These are phyloP conservation scores for Xylaria intraflava DNA, from an alignment of 495 filamentous ascomycete species.

Conservation along the genomic window DNA sequence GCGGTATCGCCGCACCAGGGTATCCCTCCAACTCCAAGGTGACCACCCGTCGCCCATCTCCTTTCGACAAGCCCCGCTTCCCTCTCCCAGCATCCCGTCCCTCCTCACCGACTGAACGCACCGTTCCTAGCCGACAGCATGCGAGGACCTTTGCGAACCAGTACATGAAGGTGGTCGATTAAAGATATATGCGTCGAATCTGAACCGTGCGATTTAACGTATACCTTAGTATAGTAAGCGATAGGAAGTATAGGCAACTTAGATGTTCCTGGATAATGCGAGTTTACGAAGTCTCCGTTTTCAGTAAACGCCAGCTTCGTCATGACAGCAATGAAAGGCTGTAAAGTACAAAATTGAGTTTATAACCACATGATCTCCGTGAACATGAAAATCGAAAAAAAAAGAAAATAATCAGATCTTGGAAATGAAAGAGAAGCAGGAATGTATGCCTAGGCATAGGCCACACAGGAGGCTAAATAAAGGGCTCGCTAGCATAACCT, in stretches of 20 bases:
- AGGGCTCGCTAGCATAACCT: no score
- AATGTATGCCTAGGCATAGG: no score
- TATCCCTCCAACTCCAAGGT: slow-evolving; percentile 13
- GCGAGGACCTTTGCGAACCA: slow-evolving; percentile 18
- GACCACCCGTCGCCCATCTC: slow-evolving; percentile 7
- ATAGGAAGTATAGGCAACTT: neutral
- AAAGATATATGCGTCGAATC: neutral
- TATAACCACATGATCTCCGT: no score
- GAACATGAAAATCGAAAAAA: no score
- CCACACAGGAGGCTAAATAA: no score
- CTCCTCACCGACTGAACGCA: neutral
- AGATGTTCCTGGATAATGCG: no score
- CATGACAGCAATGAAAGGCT: no score
- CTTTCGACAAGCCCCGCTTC: slow-evolving; percentile 21
- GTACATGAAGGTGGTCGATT: slow-evolving; percentile 28
- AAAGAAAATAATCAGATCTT: no score
- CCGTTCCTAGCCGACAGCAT: slow-evolving; percentile 13
- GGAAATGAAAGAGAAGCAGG: no score
- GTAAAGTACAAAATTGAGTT: no score
- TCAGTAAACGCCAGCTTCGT: no score
- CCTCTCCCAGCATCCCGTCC: slow-evolving; percentile 5
- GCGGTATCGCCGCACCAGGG: slow-evolving; percentile 10
- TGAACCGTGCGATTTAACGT: neutral
- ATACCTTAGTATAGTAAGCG: neutral
- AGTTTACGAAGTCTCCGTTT: no score